Conservation (phyloP, 1,284 basidiomycete species). For the Agaricales sp. region DNA sequence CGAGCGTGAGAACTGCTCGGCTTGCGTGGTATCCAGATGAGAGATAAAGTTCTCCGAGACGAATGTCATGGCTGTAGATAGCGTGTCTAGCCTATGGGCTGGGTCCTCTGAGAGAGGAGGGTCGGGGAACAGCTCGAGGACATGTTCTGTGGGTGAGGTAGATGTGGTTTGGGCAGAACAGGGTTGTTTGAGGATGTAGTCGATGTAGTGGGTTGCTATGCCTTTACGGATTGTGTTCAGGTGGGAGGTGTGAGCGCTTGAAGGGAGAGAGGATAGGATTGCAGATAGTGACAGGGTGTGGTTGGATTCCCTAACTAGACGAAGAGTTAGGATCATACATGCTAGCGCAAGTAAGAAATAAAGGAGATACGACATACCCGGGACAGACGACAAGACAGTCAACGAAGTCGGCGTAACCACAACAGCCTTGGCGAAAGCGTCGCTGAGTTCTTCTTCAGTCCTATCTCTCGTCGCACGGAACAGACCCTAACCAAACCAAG, state of each 20-base stretch:
- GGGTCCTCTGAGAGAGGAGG: conserved; percentile 30
- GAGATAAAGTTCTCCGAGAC: conserved; percentile 43
- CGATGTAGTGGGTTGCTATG: conserved; percentile 40
- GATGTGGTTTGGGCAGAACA: conserved; percentile 26
- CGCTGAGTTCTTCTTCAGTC: conserved; percentile 59
- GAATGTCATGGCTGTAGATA: conserved; percentile 46
- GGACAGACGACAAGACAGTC: conserved; percentile 38
- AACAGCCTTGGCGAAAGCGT: conserved; percentile 54
- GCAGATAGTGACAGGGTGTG: conserved; percentile 39
- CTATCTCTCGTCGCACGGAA: conserved; percentile 36
- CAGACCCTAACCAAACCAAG: conserved; percentile 30
- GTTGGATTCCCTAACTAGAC: conserved; percentile 45
- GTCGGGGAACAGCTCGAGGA: conserved; percentile 34
- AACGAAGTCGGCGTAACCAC: conserved; percentile 37
- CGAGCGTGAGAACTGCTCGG: conserved; percentile 33
- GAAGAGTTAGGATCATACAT: conserved; percentile 9
- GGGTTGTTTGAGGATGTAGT: conserved; percentile 44
- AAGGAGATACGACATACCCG: conserved; percentile 30
- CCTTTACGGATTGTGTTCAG: conserved; percentile 37
- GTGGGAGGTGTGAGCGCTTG: conserved; percentile 39
- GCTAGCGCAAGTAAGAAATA: neutral
- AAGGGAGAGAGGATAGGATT: conserved; percentile 50
- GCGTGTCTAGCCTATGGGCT: conserved; percentile 35
- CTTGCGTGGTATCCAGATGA: conserved; percentile 37
- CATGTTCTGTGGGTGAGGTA: conserved; percentile 27